phyloP scores from a whole-genome alignment of 805 yeast genomes.

The Candida coleopterorum region DNA sequence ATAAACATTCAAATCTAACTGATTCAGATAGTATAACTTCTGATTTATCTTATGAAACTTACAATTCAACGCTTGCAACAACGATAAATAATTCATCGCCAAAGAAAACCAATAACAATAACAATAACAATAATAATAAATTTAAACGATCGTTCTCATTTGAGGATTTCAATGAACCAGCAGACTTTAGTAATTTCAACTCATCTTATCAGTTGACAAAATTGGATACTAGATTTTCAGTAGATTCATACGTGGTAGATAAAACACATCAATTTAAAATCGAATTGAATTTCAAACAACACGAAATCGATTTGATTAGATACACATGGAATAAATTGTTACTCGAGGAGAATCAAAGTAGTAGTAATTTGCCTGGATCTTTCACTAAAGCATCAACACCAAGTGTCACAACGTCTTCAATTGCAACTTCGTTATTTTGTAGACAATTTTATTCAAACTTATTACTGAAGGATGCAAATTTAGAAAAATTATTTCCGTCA shows the following conservation, averaged over 20 bases:
- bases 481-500: constrained; percentile 67
- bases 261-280: constrained; percentile 15
- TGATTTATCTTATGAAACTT: constrained; percentile 2
- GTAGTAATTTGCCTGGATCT: constrained; percentile 10
- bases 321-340: constrained; percentile 46
- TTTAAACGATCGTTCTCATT: background rate
- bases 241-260: constrained; percentile 17
- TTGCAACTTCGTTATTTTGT: constrained; percentile 57
- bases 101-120: background rate
- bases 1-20: background rate
- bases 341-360: constrained; percentile 18
- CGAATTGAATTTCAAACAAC: constrained; percentile 18
- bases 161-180: background rate
- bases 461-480: constrained; percentile 51
- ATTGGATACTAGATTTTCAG: constrained; percentile 18
- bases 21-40: constrained; percentile 4
- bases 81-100: background rate
- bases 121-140: background rate
- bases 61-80: constrained; percentile 4
- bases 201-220: constrained; percentile 22
- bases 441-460: constrained; percentile 72
- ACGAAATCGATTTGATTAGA: constrained; percentile 42
- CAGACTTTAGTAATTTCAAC: background rate
- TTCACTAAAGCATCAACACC: constrained; percentile 4
- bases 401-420: constrained; percentile 2